Evolutionary conservation across 352 stramenopile species (phyloP).

Genomic region (Nannochloropsis limnetica): DNA sequence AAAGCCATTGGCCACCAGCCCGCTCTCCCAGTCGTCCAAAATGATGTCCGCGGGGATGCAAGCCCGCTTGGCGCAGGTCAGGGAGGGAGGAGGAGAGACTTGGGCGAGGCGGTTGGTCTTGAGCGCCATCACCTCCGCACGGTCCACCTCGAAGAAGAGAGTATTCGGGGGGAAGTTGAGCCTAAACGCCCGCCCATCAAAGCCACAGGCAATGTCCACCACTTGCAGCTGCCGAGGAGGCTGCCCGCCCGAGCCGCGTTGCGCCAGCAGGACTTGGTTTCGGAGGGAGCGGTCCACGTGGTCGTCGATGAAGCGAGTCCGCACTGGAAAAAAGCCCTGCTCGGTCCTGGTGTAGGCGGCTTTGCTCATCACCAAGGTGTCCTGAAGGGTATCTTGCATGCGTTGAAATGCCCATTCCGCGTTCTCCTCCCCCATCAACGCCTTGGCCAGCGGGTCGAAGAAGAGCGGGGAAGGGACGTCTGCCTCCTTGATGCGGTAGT

Average conservation of each 20-base stretch:
- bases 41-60: conserved; percentile 10
- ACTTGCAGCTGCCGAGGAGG: background rate
- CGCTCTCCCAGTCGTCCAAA: background rate
- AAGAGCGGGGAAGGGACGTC: background rate
- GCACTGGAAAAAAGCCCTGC: background rate
- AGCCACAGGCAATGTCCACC: conserved; percentile 9
- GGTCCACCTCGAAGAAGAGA: conserved; percentile 1
- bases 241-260: background rate
- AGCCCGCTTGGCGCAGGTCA: background rate
- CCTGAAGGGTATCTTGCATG: background rate
- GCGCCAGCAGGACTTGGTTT: background rate
- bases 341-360: background rate
- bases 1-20: background rate
- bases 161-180: background rate
- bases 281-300: background rate
- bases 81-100: background rate
- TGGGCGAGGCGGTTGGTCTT: background rate
- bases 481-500: background rate
- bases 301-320: conserved; percentile 14
- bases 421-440: conserved; percentile 5
- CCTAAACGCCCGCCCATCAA: background rate
- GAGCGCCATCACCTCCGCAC: conserved; percentile 2
- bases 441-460: conserved; percentile 11
- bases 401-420: background rate
- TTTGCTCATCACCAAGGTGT: background rate